A percentile compares a stretch with the other conserved stretches of the same genome.
Conservation (phyloP, 768 basidiomycete genomes). For the Vararia minispora region DNA sequence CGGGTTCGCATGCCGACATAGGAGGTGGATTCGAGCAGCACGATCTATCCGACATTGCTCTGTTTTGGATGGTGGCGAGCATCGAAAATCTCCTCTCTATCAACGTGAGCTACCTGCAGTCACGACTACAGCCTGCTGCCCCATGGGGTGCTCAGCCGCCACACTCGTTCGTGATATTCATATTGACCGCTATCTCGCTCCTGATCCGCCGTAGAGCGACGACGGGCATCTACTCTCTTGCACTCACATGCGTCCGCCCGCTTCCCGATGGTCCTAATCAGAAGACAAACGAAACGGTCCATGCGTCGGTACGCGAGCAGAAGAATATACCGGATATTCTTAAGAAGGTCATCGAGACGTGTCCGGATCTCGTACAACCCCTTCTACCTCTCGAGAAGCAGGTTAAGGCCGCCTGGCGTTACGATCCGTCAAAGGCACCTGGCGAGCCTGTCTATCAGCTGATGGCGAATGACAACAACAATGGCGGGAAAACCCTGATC, state of each 20-base stretch:
- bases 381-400: conserved; percentile 8
- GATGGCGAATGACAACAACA: too few species aligned
- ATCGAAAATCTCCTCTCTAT: conserved; percentile 44
- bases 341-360: not conserved
- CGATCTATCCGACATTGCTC: conserved; percentile 54
- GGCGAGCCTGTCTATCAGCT: too few species aligned
- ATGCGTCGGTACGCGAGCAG: conserved; percentile 9
- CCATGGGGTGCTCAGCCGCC: conserved; percentile 53
- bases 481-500: too few species aligned
- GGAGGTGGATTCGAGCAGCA: conserved; percentile 62
- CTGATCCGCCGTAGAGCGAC: conserved; percentile 26
- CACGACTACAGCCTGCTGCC: conserved; percentile 38
- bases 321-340: conserved; percentile 3
- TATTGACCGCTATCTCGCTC: not conserved
- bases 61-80: conserved; percentile 57
- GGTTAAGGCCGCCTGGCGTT: conserved; percentile 1
- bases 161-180: conserved; percentile 40
- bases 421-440: too few species aligned
- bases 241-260: conserved; percentile 3
- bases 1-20: conserved; percentile 44
- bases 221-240: conserved; percentile 6
- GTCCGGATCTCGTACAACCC: conserved; percentile 6
- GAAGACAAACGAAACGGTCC: conserved; percentile 7
- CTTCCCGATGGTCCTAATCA: conserved; percentile 2
- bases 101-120: conserved; percentile 40